These are phyloP conservation scores for Lactarius tabidus DNA, from an alignment of 768 basidiomycete species.

Conservation along the genomic window DNA sequence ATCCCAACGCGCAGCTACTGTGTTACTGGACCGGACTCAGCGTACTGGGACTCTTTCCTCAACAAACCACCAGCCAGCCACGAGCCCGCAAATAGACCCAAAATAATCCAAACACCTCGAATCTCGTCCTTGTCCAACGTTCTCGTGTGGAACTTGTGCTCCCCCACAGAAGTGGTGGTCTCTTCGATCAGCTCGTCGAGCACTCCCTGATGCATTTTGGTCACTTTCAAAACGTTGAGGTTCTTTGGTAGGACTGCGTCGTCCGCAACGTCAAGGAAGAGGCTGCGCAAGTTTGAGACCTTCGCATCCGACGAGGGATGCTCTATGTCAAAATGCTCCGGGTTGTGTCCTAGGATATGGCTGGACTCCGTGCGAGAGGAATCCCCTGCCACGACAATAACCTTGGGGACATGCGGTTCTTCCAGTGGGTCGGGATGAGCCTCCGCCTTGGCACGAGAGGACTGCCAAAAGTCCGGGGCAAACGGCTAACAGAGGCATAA, in stretches of 20 bases:
- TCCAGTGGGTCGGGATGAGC: slow-evolving; percentile 27
- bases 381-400: slow-evolving; percentile 48
- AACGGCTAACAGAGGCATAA: slow-evolving; percentile 46
- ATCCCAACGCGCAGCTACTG: not conserved
- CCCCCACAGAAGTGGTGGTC: not conserved
- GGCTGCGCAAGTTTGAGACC: slow-evolving; percentile 24
- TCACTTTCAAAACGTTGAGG: slow-evolving; percentile 2
- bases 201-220: slow-evolving; percentile 13
- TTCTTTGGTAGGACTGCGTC: slow-evolving; percentile 36
- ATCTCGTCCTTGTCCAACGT: slow-evolving; percentile 43
- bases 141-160: slow-evolving; percentile 27
- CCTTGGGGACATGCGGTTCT: slow-evolving; percentile 39
- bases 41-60: slow-evolving; percentile 26
- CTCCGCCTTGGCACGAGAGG: slow-evolving; percentile 38
- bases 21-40: slow-evolving; percentile 19
- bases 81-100: slow-evolving; percentile 47
- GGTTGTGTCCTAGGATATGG: slow-evolving; percentile 36
- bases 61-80: slow-evolving; percentile 42
- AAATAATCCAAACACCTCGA: slow-evolving; percentile 45
- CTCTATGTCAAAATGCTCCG: slow-evolving; percentile 25
- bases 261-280: slow-evolving; percentile 37
- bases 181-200: slow-evolving; percentile 22
- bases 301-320: slow-evolving; percentile 5
- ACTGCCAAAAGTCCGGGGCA: slow-evolving; percentile 55
- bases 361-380: slow-evolving; percentile 46